Base-by-base conservation (phyloP, 495 filamentous ascomycete genomes). In the Penicillium subrubescens region DNA sequence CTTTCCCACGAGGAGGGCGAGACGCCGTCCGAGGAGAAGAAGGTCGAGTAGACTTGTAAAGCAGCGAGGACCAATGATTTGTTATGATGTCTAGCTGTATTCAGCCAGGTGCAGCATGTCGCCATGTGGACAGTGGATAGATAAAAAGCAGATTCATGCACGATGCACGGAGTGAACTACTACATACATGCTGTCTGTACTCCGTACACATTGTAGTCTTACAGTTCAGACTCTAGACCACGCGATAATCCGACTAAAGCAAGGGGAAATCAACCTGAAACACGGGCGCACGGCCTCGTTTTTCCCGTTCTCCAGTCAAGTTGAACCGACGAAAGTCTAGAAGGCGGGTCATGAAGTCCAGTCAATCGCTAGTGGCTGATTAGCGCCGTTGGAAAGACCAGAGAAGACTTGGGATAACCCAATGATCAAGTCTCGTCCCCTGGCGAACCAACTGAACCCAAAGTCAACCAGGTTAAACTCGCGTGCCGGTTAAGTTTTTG, bases 1-100 rank as follows among this genome's bases (percentile, higher is more conserved):
- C 70, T 80, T 7, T 70, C 74, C 1, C 71, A 79, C 35, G 76
- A 78, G 57, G 62, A 57, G 41, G 74, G 75, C 48, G 54, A 72
- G 37, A 74, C 78, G 62, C 57, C 25, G 11, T 7, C 59, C 8
- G 21, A 39, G 5, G 21, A 58, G 31, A 56, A 21, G 33, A 56
- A 56, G 29, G 17, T 21, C 8, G 53, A 52, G 15, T 41, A 41
- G 5, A 33, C 31, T 7, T 33, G 44, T 48, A 10, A 23, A 48
- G 44, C 19, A 21, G 44, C 44, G 11, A 25, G 19, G 12, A 25
- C 23, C 23, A 25, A 27, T 50, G 3, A 27, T 27, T 5, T 50
- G 7, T 21, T 3, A 2, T 14, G 8, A 50, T 25, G 23, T 27
- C 19, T 17, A 50, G 46, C 23, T 3, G 8, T 27, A 50, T 25